Evolutionary conservation across 257 asterid genomes (phyloP), one percentile per base, ranked within the genome.

Genomic region (Thymus mandschuricus): DNA sequence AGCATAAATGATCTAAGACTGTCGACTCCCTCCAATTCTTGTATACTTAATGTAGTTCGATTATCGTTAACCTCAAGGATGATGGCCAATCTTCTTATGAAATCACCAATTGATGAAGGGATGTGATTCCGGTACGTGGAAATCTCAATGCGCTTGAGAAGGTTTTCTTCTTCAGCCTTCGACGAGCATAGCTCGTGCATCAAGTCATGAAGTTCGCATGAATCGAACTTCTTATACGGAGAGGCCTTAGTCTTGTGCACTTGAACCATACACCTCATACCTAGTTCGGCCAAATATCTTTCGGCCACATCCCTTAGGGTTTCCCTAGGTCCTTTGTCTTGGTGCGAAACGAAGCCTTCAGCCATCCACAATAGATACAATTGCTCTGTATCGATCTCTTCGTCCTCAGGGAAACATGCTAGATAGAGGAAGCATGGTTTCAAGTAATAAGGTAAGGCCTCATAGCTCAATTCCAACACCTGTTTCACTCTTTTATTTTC

Each of bases 241-340:
- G 28, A 9, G 10, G 30, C 34, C 13, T 56, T 35, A 0, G 0
- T 10, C 29, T 21, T 7, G 43, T 44, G 11, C 31, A 43, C 9
- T 52, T 77, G 76, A 74, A 74, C 74, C 64, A 77, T 61, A 21
- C 71, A 56, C 59, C 78, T 60, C 1, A 3, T 34, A 29, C 63
- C 71, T 6, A 74, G 55, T 45, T 77, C 71, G 1, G 44, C 30
- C 38, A 74, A 55, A 41, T 74, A 81, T 1, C 76, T 65, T 51
- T 81, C 72, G 0, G 80, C 82, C n/a, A 77, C 80, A 10, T 77
- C 78, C 6, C 28, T 3, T 6, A 74, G 31, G 10, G 72, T 44
- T 46, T 81, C 82, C 0, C 12, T 69, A 10, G 28, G 40, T 27
- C 73, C 63, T 55, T 29, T 5, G 1, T 64, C 66, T n/a, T 63